Evolutionary conservation across 768 basidiomycete genomes (phyloP).

Genomic region (Termitomyces bulborhizus): DNA sequence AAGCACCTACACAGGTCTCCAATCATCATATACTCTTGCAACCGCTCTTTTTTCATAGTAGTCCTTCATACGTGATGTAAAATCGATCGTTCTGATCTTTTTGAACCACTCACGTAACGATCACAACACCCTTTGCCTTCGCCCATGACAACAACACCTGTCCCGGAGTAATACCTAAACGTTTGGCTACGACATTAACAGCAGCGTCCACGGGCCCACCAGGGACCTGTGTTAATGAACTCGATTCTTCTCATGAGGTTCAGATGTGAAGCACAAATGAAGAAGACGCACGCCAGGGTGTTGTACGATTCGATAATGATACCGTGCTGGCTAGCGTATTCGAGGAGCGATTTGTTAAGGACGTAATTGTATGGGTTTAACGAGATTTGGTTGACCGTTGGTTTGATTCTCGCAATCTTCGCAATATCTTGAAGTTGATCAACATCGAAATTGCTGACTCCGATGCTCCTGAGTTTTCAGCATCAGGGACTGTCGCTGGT

Average conservation of each 20-base stretch:
- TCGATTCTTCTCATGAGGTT: neutral
- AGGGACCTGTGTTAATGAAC: slow-evolving; percentile 52
- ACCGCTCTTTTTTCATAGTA: slow-evolving; percentile 50
- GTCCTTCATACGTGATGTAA: slow-evolving; percentile 33
- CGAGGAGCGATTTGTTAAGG: slow-evolving; percentile 38
- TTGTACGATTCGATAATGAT: slow-evolving; percentile 56
- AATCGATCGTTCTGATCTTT: neutral
- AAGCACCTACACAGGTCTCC: slow-evolving; percentile 41
- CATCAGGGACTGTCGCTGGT: neutral
- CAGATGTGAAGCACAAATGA: neutral
- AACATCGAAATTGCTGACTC: slow-evolving; percentile 64
- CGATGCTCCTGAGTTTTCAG: slow-evolving; percentile 20
- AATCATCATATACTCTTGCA: slow-evolving; percentile 63
- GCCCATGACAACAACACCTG: slow-evolving; percentile 73
- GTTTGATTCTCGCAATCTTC: slow-evolving; percentile 46
- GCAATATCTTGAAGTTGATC: slow-evolving; percentile 45
- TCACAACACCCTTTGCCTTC: slow-evolving; percentile 55
- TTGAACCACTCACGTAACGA: slow-evolving; percentile 52
- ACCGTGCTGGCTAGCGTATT: slow-evolving; percentile 39
- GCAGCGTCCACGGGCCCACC: slow-evolving; percentile 62
- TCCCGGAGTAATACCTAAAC: slow-evolving; percentile 48
- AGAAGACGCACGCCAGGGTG: slow-evolving; percentile 35
- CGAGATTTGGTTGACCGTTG: slow-evolving; percentile 63
- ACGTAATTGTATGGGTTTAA: slow-evolving; percentile 57
- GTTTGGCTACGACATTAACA: slow-evolving; percentile 43